Base-by-base conservation (phyloP, 495 filamentous ascomycete genomes). In the Aspergillus sclerotioniger region DNA sequence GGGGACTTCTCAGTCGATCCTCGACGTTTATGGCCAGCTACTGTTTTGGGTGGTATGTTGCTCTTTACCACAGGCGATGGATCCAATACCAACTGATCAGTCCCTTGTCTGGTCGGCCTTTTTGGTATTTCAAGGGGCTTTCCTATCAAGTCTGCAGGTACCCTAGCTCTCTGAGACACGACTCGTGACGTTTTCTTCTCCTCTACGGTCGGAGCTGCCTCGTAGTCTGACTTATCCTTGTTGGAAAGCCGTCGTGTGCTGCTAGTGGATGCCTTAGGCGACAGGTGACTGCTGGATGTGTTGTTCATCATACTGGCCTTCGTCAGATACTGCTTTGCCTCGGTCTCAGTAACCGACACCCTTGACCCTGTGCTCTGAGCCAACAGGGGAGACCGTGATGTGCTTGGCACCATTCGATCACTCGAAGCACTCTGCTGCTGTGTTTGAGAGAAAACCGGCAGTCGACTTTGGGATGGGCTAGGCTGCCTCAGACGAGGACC, bases 31-130 rank as follows among this genome's bases (percentile, higher is more conserved):
- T 81, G 74, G 21, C 72, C 68, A 6, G 70, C 76, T 19, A 76
- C 67, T 25, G 64, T 64, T 32, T 76, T 56, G 35, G 71, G 71
- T 10, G 81, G 69, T 16, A 96, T 72, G 66, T 93, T 92, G 71
- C 90, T 93, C 49, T 88, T 89, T 21, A 96, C 85, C 25, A 95
- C 73, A 15, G 88, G 85, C 10, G 86, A 83, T 6, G 84, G 77
- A 8, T 83, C 80, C 39, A 82, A 71, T 29, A 82, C 73, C 45
- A 96, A 77, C 52, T 85, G 84, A 46, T 87, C 80, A 1, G 88
- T 90, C 9, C 90, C 90, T 60, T 94, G 86, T 79, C 92, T 80
- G 66, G 90, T 97, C 6, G 92, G 92, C 56, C 92, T 74, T 47
- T 74, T 67, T 15, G 87, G 86, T 45, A 80, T 48, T 7, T 59